phyloP scores from a whole-genome alignment of 140 eudicot genomes.

The Anethum foeniculum region DNA sequence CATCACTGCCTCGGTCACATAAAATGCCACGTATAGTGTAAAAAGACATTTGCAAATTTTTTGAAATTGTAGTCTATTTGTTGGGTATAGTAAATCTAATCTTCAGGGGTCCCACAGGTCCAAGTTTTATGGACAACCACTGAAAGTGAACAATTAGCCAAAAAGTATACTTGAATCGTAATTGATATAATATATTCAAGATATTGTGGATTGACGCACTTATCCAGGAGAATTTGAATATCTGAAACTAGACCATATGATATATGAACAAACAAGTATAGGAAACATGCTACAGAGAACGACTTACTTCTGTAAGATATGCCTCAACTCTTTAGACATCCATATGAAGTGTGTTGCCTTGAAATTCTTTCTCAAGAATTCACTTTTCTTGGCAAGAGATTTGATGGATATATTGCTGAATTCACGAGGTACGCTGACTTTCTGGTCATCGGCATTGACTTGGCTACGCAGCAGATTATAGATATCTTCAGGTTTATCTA shows the following conservation, averaged over 20 bases:
- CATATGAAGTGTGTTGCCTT: slow-evolving; percentile 31
- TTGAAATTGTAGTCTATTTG: not conserved
- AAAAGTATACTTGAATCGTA: not conserved
- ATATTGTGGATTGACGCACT: not conserved
- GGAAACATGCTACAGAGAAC: not conserved
- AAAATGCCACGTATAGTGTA: not conserved
- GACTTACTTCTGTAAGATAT: slow-evolving; percentile 66
- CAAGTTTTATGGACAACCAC: not conserved
- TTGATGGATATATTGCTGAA: slow-evolving; percentile 16
- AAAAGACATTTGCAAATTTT: not conserved
- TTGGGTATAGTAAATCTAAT: not conserved
- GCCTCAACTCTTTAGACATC: slow-evolving; percentile 30
- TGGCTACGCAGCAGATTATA: slow-evolving; percentile 46
- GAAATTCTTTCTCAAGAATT: slow-evolving; percentile 27
- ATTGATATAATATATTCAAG: not conserved
- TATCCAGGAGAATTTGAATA: not conserved
- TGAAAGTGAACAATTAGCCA: not conserved
- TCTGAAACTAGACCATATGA: not conserved
- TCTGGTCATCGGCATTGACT: slow-evolving; percentile 17
- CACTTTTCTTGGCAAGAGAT: slow-evolving; percentile 26
- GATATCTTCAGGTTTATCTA: slow-evolving; percentile 47
- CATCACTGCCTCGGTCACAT: not conserved
- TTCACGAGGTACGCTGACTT: slow-evolving; percentile 18
- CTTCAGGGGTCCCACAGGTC: not conserved
- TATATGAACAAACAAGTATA: not conserved